A percentile compares a stretch with the other conserved stretches of the same genome.
Conservation (phyloP, 2,329 filamentous ascomycete genomes). For the Rutstroemia sp. region DNA sequence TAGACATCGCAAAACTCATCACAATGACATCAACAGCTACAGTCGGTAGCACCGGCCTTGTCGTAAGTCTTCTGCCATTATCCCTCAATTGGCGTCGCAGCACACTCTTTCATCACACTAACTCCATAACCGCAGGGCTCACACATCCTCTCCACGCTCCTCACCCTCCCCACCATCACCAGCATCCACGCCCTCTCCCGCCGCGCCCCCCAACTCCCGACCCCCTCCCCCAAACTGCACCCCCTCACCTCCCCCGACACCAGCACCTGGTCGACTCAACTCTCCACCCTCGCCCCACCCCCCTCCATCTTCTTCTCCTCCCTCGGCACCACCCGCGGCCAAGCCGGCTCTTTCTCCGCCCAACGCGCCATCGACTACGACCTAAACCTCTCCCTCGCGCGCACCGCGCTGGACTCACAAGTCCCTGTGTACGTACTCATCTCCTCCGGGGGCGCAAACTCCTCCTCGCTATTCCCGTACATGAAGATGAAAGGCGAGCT, state of each 20-base stretch:
- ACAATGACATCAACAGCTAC: constrained; percentile 38
- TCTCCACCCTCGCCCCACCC: constrained; percentile 39
- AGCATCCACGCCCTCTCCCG: constrained; percentile 55
- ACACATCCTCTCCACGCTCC: constrained; percentile 63
- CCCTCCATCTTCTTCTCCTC: constrained; percentile 66
- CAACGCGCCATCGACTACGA: constrained; percentile 88
- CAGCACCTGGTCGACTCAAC: constrained; percentile 49
- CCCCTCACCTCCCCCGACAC: constrained; percentile 62
- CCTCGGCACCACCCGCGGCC: constrained; percentile 70
- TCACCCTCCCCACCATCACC: constrained; percentile 45
- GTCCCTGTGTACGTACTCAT: constrained; percentile 54
- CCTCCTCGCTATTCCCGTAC: constrained; percentile 47
- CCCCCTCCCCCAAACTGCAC: constrained; percentile 43
- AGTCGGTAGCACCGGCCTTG: constrained; percentile 41
- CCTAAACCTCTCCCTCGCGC: constrained; percentile 70
- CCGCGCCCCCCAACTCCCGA: constrained; percentile 44
- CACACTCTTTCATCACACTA: constrained; percentile 1
- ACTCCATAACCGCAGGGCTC: constrained; percentile 42
- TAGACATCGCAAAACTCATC: background rate
- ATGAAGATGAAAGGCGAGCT: constrained; percentile 77
- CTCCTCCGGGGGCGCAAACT: constrained; percentile 38
- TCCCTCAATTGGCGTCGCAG: background rate
- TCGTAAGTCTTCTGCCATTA: constrained; percentile 31
- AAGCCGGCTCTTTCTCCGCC: constrained; percentile 66
- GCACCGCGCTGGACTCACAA: constrained; percentile 63